phyloP scores from a whole-genome alignment of 225 moss, liverwort and hornwort genomes.

The Sphagnum tenellum region DNA sequence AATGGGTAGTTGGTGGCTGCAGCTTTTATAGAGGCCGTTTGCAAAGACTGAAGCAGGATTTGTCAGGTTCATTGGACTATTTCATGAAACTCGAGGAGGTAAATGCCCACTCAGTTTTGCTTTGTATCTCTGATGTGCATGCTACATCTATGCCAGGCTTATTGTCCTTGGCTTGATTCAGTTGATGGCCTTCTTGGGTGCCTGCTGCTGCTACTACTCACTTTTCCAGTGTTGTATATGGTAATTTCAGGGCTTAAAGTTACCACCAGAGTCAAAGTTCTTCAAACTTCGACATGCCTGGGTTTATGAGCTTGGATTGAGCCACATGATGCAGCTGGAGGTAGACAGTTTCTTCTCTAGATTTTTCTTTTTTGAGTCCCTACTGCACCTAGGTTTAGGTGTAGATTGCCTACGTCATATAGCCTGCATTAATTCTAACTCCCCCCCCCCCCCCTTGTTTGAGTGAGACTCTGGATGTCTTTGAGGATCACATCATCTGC shows the following conservation, averaged over 20 bases:
- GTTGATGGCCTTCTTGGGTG: too few relatives aligned
- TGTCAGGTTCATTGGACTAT: conserved; percentile 57
- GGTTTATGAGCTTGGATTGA: conserved; percentile 87
- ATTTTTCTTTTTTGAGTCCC: too few relatives aligned
- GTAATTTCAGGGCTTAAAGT: conserved; percentile 42
- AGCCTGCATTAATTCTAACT: too few relatives aligned
- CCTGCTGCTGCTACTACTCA: too few relatives aligned
- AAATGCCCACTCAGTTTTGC: neutral
- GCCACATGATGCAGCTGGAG: conserved; percentile 92
- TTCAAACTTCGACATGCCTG: conserved; percentile 93
- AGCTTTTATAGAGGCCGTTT: conserved; percentile 93
- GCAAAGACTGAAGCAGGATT: conserved; percentile 76
- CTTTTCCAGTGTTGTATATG: too few relatives aligned
- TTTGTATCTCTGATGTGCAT: neutral
- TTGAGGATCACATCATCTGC: too few relatives aligned
- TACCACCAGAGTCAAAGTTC: conserved; percentile 80
- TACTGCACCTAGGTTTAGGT: too few relatives aligned
- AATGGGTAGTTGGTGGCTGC: conserved; percentile 15
- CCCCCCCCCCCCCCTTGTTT: too few relatives aligned
- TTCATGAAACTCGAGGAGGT: conserved; percentile 87
- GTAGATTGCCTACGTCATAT: too few relatives aligned
- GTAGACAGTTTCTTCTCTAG: conserved; percentile 15
- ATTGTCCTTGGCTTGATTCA: neutral
- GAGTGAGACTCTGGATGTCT: too few relatives aligned
- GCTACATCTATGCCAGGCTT: too few relatives aligned